A percentile compares a stretch with the other conserved stretches of the same genome.
phyloP scores from a whole-genome alignment of 352 stramenopile genomes.

The Globisporangium abappressorium region DNA sequence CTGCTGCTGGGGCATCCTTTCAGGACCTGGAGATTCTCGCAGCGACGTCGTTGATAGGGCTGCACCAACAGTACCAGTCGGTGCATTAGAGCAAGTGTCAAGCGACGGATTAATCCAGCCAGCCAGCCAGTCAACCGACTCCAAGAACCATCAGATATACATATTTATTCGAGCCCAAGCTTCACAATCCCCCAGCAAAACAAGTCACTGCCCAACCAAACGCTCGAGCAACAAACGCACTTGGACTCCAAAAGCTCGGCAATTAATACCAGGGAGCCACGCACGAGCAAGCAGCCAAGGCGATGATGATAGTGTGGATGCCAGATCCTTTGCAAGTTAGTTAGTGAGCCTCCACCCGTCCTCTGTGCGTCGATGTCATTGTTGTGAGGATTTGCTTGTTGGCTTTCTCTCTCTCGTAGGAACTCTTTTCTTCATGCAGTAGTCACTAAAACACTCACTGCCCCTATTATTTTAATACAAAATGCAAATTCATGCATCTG shows the following conservation, averaged over 20 bases:
- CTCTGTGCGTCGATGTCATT: too few species aligned
- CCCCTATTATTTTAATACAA: too few species aligned
- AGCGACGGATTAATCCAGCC: neutral
- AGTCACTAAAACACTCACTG: too few species aligned
- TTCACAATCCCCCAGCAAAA: neutral
- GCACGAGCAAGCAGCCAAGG: neutral
- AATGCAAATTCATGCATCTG: too few species aligned
- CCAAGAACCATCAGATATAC: slow-evolving; percentile 4
- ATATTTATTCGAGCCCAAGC: slow-evolving; percentile 16
- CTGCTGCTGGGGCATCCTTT: slow-evolving; percentile 25
- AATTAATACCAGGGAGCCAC: neutral
- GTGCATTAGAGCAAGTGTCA: slow-evolving; percentile 45
- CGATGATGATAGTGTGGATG: neutral
- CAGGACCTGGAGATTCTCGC: slow-evolving; percentile 77
- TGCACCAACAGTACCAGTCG: slow-evolving; percentile 72
- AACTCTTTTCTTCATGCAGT: too few species aligned
- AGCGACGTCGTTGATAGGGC: slow-evolving; percentile 66
- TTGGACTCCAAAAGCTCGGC: neutral
- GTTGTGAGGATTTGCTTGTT: too few species aligned
- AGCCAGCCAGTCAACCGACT: neutral
- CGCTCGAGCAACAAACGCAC: neutral
- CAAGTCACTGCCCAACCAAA: neutral
- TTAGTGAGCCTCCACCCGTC: too few species aligned
- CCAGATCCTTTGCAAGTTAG: too few species aligned
- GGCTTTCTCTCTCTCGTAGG: too few species aligned